These are phyloP conservation scores for Hanseniaspora valbyensis DNA, from an alignment of 805 yeast species.

Conservation along the genomic window DNA sequence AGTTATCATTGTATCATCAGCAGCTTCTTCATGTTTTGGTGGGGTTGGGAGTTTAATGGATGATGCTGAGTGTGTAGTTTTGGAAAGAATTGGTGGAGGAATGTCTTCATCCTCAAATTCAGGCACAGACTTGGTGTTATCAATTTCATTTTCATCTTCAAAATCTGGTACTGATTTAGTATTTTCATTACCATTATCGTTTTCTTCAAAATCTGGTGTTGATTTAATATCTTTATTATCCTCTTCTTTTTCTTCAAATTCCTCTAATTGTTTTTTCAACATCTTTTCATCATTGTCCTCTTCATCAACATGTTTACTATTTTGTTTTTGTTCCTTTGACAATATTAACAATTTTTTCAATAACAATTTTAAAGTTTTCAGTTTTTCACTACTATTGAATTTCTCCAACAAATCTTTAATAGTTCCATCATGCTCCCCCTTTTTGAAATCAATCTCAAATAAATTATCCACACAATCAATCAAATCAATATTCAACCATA, in stretches of 20 bases:
- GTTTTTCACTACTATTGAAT: background rate
- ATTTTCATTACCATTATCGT: background rate
- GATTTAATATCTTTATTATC: background rate
- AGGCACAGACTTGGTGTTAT: constrained; percentile 7
- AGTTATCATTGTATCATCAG: background rate
- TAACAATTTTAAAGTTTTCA: constrained; percentile 6
- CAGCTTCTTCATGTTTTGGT: constrained; percentile 16
- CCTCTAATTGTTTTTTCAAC: background rate
- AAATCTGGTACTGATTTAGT: background rate
- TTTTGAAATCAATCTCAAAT: background rate
- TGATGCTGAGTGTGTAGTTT: background rate
- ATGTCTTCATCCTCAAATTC: constrained; percentile 2
- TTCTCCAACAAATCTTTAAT: constrained; percentile 7
- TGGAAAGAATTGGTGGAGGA: background rate
- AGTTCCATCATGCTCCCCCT: background rate
- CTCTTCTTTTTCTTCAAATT: constrained; percentile 1
- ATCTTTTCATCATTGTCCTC: constrained; percentile 14
- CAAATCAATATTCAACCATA: constrained; percentile 14
- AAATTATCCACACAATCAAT: background rate
- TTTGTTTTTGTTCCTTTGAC: background rate
- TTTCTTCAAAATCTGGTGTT: background rate
- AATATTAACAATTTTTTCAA: constrained; percentile 1
- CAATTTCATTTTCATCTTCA: constrained; percentile 4
- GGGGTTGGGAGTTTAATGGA: constrained; percentile 1
- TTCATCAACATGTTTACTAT: background rate